A percentile compares a stretch with the other conserved stretches of the same genome.
These are phyloP conservation scores for Alternaria hordeiaustralica DNA, from an alignment of 2,329 filamentous ascomycete species.

Conservation along the genomic window DNA sequence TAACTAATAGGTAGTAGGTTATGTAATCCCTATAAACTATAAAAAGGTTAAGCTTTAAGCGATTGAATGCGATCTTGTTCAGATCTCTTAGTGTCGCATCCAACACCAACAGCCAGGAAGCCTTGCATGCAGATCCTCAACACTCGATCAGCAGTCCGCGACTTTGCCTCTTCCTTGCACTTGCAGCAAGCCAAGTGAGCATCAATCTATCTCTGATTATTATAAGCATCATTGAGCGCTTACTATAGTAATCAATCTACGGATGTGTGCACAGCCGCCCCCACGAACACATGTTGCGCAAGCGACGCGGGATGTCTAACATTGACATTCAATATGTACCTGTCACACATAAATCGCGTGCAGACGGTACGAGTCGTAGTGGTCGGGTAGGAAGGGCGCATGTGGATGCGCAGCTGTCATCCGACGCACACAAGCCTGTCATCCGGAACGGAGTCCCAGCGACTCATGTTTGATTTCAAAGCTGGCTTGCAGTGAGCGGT, in stretches of 20 bases:
- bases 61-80: not conserved
- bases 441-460: not conserved
- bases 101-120: not conserved
- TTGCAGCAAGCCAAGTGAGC: not conserved
- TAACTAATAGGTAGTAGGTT: no score
- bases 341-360: not conserved
- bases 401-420: not conserved
- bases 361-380: not conserved
- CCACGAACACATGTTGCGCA: not conserved
- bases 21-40: no score
- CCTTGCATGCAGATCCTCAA: not conserved
- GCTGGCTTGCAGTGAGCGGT: not conserved
- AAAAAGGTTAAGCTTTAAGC: no score
- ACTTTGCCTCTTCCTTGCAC: not conserved
- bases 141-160: not conserved
- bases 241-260: conserved; percentile 8
- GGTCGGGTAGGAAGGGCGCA: not conserved
- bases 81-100: not conserved
- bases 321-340: not conserved
- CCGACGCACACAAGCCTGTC: not conserved
- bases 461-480: not conserved
- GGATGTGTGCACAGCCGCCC: conserved; percentile 1
- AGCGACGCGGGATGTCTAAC: conserved; percentile 1
- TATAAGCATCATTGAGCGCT: conserved; percentile 4
- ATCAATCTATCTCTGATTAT: conserved; percentile 1